Conservation (phyloP, 1,284 basidiomycete genomes). For the Moniliella sp. region DNA sequence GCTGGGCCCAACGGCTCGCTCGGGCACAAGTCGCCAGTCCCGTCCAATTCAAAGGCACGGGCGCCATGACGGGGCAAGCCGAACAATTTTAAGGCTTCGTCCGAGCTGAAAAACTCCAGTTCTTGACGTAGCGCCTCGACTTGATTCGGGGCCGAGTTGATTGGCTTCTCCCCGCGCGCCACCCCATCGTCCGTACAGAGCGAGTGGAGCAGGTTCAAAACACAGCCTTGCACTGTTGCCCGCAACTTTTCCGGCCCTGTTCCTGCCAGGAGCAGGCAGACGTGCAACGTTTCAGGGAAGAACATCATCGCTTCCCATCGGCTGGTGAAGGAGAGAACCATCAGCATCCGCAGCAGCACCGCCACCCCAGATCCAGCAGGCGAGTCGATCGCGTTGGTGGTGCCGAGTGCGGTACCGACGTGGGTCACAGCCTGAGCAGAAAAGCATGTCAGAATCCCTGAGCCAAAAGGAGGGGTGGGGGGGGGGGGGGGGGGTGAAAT, state of each 20-base stretch:
- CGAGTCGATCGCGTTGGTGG: conserved; percentile 4
- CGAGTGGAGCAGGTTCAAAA: conserved; percentile 26
- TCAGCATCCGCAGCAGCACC: conserved; percentile 25
- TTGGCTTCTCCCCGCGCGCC: conserved; percentile 9
- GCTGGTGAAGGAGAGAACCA: conserved; percentile 25
- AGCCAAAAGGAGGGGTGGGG: too few relatives aligned
- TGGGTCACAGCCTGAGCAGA: conserved; percentile 16
- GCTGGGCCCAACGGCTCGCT: conserved; percentile 17
- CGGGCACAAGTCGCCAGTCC: not conserved
- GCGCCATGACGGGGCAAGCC: too few relatives aligned
- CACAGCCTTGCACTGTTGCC: conserved; percentile 18
- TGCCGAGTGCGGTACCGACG: conserved; percentile 12
- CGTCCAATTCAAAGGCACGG: too few relatives aligned
- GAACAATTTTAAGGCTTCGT: conserved; percentile 15
- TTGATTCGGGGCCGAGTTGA: conserved; percentile 2
- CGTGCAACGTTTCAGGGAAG: conserved; percentile 21
- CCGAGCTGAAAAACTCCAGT: conserved; percentile 13
- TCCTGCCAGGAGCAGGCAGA: conserved; percentile 22
- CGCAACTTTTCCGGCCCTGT: conserved; percentile 20
- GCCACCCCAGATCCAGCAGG: conserved; percentile 26
- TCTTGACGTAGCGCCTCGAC: conserved; percentile 10
- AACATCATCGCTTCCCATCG: conserved; percentile 19
- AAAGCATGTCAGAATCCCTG: too few relatives aligned
- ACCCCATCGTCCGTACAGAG: conserved; percentile 22
- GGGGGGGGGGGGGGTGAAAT: too few relatives aligned